A percentile compares a stretch with the other conserved stretches of the same genome.
Conservation (phyloP, 148 eudicot genomes). For the Gaultheria prostrata region DNA sequence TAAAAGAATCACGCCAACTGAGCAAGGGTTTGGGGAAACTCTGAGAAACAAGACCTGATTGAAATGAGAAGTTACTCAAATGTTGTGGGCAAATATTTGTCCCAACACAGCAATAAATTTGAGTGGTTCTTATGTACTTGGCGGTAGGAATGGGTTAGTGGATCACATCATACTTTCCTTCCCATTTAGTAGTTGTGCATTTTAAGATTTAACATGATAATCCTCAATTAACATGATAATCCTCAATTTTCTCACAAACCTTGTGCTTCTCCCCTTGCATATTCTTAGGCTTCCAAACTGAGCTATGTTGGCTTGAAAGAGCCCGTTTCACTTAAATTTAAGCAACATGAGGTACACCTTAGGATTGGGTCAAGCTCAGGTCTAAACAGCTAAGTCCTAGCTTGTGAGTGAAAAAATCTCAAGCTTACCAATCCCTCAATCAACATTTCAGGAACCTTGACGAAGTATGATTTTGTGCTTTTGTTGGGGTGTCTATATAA, state of each 20-base stretch:
- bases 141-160: background rate
- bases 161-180: background rate
- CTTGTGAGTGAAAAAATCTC: background rate
- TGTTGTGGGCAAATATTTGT: background rate
- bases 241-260: background rate
- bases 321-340: background rate
- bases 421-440: background rate
- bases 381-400: background rate
- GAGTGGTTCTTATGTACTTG: background rate
- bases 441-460: background rate
- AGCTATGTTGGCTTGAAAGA: background rate
- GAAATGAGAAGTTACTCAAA: slow-evolving; percentile 1
- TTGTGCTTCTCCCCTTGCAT: background rate
- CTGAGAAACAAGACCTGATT: background rate
- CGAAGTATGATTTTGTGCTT: too few relatives aligned
- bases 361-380: background rate
- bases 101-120: background rate
- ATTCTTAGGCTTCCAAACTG: background rate
- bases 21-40: background rate
- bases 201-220: background rate
- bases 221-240: background rate
- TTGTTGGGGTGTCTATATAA: background rate
- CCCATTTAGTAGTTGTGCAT: background rate
- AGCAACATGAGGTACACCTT: background rate
- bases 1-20: background rate